These are phyloP conservation scores for Fragaria ananassa DNA, from an alignment of 306 rosid species.

Conservation along the genomic window DNA sequence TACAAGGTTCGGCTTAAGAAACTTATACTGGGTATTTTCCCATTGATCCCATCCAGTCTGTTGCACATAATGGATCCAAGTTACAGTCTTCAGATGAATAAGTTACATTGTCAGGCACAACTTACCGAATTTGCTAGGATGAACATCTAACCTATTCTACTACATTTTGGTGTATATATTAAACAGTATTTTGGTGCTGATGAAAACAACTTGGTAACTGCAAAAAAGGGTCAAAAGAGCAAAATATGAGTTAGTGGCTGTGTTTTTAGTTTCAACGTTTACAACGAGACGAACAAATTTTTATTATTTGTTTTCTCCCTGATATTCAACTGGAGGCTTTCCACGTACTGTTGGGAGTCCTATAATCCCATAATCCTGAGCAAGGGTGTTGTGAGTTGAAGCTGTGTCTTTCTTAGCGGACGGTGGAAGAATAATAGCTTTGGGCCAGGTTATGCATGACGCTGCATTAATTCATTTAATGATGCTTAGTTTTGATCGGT, in stretches of 20 bases:
- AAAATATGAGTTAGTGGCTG: not conserved
- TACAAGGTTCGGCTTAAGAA: constrained; percentile 38
- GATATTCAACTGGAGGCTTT: too few relatives aligned
- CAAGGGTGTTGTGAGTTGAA: too few relatives aligned
- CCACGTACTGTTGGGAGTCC: too few relatives aligned
- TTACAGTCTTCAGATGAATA: not conserved
- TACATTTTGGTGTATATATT: not conserved
- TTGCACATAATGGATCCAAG: not conserved
- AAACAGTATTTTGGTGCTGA: not conserved
- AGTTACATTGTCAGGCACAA: not conserved
- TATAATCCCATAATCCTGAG: constrained; percentile 51
- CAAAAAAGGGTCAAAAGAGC: not conserved
- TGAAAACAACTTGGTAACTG: not conserved
- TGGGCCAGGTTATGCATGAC: too few relatives aligned
- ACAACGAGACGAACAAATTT: too few relatives aligned
- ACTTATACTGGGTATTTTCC: not conserved
- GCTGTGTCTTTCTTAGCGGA: too few relatives aligned
- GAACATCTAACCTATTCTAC: not conserved
- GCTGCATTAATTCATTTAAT: too few relatives aligned
- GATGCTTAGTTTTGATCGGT: too few relatives aligned
- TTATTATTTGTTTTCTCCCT: too few relatives aligned
- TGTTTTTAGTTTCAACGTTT: not conserved
- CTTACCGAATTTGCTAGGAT: not conserved
- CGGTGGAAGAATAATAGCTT: too few relatives aligned
- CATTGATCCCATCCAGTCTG: not conserved